Evolutionary conservation across 208 protist genomes (phyloP).

Genomic region (Acanthamoeba quina): DNA sequence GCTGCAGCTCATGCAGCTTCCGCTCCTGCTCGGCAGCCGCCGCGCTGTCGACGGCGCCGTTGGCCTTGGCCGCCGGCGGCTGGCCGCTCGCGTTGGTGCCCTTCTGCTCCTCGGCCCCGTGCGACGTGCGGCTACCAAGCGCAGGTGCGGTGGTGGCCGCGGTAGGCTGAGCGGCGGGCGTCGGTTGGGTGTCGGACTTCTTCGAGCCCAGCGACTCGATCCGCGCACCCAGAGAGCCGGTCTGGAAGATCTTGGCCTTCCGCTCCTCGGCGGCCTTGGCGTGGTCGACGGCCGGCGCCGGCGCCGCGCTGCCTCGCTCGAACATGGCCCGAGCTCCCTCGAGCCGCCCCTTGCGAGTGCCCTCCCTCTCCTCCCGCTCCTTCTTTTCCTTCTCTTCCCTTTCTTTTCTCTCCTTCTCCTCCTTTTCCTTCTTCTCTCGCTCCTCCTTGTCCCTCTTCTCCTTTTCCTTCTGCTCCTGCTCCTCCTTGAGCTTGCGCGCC

Average conservation of each 20-base stretch:
- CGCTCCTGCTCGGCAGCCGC: background rate
- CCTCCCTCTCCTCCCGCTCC: background rate
- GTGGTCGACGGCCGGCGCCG: background rate
- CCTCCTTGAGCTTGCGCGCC: background rate
- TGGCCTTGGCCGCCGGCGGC: background rate
- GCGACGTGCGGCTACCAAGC: background rate
- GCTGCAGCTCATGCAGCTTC: conserved; percentile 32
- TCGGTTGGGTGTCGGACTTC: background rate
- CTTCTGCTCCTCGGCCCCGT: background rate
- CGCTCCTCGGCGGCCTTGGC: background rate
- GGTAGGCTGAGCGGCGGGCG: background rate
- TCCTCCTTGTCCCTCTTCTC: background rate
- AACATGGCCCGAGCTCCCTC: conserved; percentile 17
- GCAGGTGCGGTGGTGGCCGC: background rate
- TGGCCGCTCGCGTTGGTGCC: background rate
- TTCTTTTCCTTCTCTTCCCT: conserved; percentile 11
- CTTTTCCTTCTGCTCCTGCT: background rate
- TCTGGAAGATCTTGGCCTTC: conserved; percentile 18
- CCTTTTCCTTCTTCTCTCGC: background rate
- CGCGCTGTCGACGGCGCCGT: background rate
- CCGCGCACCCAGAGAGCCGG: background rate
- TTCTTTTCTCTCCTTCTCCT: conserved; percentile 21
- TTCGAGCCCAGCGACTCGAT: conserved; percentile 23
- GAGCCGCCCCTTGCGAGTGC: background rate
- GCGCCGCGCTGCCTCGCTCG: background rate